A percentile compares a stretch with the other conserved stretches of the same genome.
phyloP scores from a whole-genome alignment of 2,329 filamentous ascomycete genomes.

The Elsinoe necatrix region DNA sequence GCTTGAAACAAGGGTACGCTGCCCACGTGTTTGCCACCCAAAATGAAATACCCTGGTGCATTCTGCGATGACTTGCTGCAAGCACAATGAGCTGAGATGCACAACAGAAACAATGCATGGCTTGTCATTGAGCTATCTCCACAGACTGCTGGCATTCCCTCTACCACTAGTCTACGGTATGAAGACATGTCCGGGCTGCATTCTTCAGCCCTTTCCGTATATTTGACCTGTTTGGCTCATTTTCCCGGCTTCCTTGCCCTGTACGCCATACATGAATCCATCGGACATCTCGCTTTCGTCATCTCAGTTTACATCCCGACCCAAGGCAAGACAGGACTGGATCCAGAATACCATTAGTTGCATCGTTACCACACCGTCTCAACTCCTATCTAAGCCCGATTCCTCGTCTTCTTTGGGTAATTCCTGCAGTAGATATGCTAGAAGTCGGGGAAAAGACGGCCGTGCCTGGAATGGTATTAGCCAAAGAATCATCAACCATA shows the following conservation, averaged over 20 bases:
- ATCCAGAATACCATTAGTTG: conserved; percentile 4
- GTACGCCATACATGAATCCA: conserved; percentile 10
- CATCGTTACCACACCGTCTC: not conserved
- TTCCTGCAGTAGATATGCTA: conserved; percentile 31
- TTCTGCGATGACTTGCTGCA: not conserved
- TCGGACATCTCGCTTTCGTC: conserved; percentile 7
- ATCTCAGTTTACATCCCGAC: conserved; percentile 3
- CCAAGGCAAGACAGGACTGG: conserved; percentile 5
- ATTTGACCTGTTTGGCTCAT: not conserved
- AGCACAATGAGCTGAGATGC: not conserved
- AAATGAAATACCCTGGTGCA: not conserved
- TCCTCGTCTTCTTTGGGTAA: not conserved
- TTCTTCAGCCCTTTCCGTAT: not conserved
- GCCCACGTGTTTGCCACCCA: not conserved
- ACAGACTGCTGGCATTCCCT: not conserved
- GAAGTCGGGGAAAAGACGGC: conserved; percentile 68
- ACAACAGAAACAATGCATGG: not conserved
- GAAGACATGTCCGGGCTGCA: not conserved
- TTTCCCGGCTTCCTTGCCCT: not conserved
- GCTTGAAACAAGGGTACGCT: conserved; percentile 2
- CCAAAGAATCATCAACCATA: conserved; percentile 10
- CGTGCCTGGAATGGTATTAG: conserved; percentile 47
- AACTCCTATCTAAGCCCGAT: not conserved
- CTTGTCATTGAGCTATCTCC: not conserved
- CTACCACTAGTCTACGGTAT: not conserved